These are phyloP conservation scores for Solanum hybrid DNA, from an alignment of 305 asterid species.

Conservation along the genomic window DNA sequence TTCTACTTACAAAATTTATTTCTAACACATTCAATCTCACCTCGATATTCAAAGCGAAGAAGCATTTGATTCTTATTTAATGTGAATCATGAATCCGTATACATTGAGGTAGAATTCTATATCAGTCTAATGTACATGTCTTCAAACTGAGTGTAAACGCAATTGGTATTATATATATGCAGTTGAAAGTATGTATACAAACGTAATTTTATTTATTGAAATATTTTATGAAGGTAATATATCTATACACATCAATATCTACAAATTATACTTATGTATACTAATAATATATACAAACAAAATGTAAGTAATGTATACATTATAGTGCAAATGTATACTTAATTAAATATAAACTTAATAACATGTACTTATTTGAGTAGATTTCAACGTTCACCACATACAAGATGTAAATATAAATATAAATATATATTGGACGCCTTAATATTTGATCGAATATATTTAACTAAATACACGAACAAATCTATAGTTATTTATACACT, in stretches of 20 bases:
- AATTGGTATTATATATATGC: background rate
- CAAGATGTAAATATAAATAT: background rate
- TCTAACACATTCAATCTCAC: background rate
- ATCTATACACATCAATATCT: background rate
- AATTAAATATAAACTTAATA: too few relatives aligned
- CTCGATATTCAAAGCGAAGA: background rate
- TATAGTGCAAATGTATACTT: background rate
- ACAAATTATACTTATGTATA: too few relatives aligned
- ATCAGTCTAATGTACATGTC: background rate
- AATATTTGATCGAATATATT: too few relatives aligned
- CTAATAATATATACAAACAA: too few relatives aligned
- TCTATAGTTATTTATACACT: too few relatives aligned
- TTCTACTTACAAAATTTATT: too few relatives aligned
- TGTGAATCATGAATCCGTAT: background rate
- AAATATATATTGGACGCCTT: too few relatives aligned
- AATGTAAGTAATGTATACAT: background rate
- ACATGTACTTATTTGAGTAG: too few relatives aligned
- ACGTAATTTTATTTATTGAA: too few relatives aligned
- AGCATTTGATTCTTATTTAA: background rate
- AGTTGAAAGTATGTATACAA: background rate
- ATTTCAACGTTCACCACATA: background rate
- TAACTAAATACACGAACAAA: too few relatives aligned
- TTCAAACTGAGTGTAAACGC: background rate
- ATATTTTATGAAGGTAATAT: too few relatives aligned
- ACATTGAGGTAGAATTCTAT: too few relatives aligned